Evolutionary conservation across 345 rosid species (phyloP), one percentile per base, ranked within the genome.

Genomic region (Corymbia maculata): DNA sequence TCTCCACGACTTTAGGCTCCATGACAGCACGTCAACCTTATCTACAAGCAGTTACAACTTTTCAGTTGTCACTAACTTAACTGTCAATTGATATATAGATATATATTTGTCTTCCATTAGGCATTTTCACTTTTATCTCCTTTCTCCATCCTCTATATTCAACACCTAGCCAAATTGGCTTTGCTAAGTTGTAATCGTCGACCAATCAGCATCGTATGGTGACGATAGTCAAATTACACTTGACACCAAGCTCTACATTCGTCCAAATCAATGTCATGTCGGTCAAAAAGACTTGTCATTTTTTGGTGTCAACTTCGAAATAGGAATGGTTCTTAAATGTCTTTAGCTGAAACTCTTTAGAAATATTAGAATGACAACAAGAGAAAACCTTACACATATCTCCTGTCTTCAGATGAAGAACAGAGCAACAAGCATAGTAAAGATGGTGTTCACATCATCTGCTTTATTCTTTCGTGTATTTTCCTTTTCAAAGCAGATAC

Each of bases 1-100:
- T 59, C 66, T 11, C 30, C 30, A 26, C 30, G 26, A 26, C 66
- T 59, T 11, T 26, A 59, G 7, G 66, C 15, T 59, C 66, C 30
- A 26, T 59, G 66, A 59, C 24, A n/a, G 30, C 66, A 26, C 3
- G 0, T 5, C 7, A 0, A 59, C 4, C 30, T 26, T 11, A 59
- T 59, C 66, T 59, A 59, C 1, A 26, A 26, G 66, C 15, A 1
- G 3, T 59, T 10, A 59, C 15, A 59, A 59, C 66, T 59, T 26
- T 59, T 59, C 2, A 59, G 1, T 59, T 26, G 66, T 14, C 30
- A 59, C 0, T 26, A 5, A 59, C 10, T 11, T 26, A 59, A 59
- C 15, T 1, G 3, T 50, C 14, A 59, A 59, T 24, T n/a, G 11
- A 2, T 11, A 59, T 59, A 53, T 53, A 52, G 16, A 10, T 26